Evolutionary conservation across 352 stramenopile genomes (phyloP), one percentile per base, ranked within the genome.

Genomic region (Phytopythium litorale): DNA sequence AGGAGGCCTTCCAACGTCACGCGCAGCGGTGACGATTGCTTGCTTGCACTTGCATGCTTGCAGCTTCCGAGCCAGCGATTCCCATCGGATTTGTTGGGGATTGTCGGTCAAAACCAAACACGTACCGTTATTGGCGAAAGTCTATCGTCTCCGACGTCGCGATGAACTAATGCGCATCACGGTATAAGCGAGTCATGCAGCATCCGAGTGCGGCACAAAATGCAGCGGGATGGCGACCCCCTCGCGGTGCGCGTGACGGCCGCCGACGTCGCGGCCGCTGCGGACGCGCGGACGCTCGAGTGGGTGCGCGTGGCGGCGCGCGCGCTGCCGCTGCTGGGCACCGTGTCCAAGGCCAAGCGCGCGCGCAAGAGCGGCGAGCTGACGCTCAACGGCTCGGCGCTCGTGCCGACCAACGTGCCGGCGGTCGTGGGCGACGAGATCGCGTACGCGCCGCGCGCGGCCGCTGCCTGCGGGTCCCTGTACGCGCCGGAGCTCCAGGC

Each of bases 291-390:
- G 21, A 19, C 43, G 28, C 18, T 54, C 25, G 68, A 79, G 60
- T 89, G 78, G 78, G 75, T 87, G 54, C 66, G 65, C 48, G 70
- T 89, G 28, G 80, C 80, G 9, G 80, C 80, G n/a, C 70, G 68
- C 50, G 70, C 63, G 37, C 79, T 87, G 25, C 70, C 70, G 11
- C 62, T 68, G 51, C 51, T 89, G 33, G 63, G 58, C 53, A 89
- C 80, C 8, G 68, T 77, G n/a, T 89, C 80, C 49, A 89, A 87
- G 57, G 78, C 80, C 43, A 86, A 87, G 60, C 80, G 80, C 35
- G 80, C 83, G 49, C 75, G 79, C 23, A 81, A 80, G 60, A 57
- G 52, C 13, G 68, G 67, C 19, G 56, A 62, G 8, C 58, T 84
- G 57, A 35, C 63, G 21, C 65, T 89, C 16, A 89, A 89, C 58